Base-by-base conservation (phyloP, 1,284 basidiomycete genomes). In the Cryptococcus depauperatus region DNA sequence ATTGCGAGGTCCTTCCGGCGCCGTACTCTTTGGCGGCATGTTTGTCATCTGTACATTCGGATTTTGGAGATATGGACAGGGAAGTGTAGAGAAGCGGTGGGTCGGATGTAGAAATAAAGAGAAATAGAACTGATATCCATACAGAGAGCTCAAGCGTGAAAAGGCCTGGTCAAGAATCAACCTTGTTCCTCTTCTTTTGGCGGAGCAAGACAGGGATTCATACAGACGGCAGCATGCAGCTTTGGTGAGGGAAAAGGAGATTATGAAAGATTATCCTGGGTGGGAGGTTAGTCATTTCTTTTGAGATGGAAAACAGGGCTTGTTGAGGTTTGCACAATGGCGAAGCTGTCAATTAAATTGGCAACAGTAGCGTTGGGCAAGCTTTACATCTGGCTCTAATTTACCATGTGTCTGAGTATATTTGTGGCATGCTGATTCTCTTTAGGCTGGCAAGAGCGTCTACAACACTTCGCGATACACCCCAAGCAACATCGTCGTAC, bases 111-210 rank as follows among this genome's bases (percentile, higher is more conserved):
- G 13, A 3, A 37, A 2, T 13, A 19, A 19, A 22, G 21, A 37
- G 28, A 30, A 41, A 30, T 30, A 26, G 27, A 5, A 34, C 42
- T 43, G 23, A 43, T 27, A 16, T 25, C 23, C 11, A 5, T n/a
- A 28, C 30, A 30, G 93, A 71, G 93, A 98, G 75, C 77, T 99
- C 43, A 77, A 84, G 69, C 80, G 95, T 56, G 93, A 99, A 75
- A 84, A 86, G 71, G 81, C 82, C 35, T 97, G 93, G 93, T 89
- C 91, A 52, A 80, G 93, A 55, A 93, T 99, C 65, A 82, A 98
- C 75, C 79, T 97, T 37, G 85, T 93, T 34, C 93, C 93, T 14
- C 70, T 97, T 50, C 77, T 95, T 37, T 78, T 92, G 55, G 92
- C 92, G 39, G 92, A 98, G 71, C 82, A 84, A 13, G 92, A 98